Conservation (phyloP, 768 basidiomycete species). For the Rhodotorula sphaerocarpa region DNA sequence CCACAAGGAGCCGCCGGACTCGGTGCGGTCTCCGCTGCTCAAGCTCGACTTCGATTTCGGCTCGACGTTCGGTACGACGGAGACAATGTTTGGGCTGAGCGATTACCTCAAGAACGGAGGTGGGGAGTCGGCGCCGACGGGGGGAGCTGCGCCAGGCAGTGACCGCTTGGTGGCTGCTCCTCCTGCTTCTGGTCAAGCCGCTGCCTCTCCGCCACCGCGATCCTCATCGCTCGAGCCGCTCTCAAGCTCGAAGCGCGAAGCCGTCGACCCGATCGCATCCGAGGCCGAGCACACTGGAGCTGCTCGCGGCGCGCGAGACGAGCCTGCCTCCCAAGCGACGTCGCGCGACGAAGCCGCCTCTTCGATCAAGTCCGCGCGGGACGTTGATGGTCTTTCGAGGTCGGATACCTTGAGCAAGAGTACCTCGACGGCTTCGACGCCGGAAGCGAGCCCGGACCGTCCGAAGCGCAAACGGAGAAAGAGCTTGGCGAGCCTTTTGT, state of each 20-base stretch:
- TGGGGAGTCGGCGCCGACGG: too few species aligned
- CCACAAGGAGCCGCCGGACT: neutral
- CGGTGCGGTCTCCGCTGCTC: constrained; percentile 5
- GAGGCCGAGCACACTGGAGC: constrained; percentile 9
- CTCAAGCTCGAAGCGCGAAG: too few species aligned
- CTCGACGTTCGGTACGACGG: constrained; percentile 17
- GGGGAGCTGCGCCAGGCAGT: too few species aligned
- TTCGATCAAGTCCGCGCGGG: too few species aligned
- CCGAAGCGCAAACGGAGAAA: constrained; percentile 13
- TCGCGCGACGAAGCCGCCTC: too few species aligned
- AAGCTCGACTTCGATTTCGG: constrained; percentile 26
- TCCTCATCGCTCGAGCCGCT: constrained; percentile 6
- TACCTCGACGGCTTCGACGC: too few species aligned
- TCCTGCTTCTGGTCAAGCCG: too few species aligned
- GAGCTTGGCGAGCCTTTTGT: constrained; percentile 25
- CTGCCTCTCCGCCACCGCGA: neutral
- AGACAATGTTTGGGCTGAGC: constrained; percentile 24
- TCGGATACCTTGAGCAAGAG: too few species aligned
- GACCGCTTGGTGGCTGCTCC: neutral
- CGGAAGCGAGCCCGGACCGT: neutral
- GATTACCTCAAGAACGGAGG: constrained; percentile 11
- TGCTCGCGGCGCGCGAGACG: neutral
- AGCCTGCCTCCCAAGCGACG: too few species aligned
- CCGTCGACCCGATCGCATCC: too few species aligned
- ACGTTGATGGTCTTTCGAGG: too few species aligned